Conservation (phyloP, 495 filamentous ascomycete species). For the Thermochaetoides thermophila region DNA sequence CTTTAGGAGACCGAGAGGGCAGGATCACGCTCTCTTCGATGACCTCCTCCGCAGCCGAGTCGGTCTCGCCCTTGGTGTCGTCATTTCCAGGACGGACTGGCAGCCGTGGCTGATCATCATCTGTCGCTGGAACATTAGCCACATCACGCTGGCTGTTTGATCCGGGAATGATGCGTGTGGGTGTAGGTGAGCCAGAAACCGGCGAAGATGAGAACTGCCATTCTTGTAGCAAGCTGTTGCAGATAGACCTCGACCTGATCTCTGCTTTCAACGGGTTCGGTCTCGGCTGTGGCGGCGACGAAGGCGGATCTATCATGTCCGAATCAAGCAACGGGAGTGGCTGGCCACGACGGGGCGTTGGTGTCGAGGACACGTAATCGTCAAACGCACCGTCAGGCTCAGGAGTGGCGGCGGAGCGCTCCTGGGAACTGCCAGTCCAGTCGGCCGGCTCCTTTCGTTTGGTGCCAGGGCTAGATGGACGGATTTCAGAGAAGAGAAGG, state of each 20-base stretch:
- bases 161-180: slow-evolving; percentile 5
- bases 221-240: slow-evolving; percentile 25
- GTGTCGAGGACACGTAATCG: slow-evolving; percentile 64
- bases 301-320: slow-evolving; percentile 33
- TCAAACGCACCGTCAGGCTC: slow-evolving; percentile 29
- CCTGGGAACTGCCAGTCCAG: no score
- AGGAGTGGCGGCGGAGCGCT: slow-evolving; percentile 25
- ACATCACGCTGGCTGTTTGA: slow-evolving; percentile 6
- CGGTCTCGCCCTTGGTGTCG: slow-evolving; percentile 4
- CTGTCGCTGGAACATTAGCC: slow-evolving; percentile 5
- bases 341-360: slow-evolving; percentile 49
- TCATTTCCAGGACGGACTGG: slow-evolving; percentile 1
- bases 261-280: slow-evolving; percentile 36
- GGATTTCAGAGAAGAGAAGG: slow-evolving; percentile 56
- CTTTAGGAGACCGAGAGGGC: no score
- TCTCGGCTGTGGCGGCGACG: slow-evolving; percentile 38
- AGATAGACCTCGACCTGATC: slow-evolving; percentile 28
- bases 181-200: slow-evolving; percentile 27
- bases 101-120: not conserved
- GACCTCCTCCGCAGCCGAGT: slow-evolving; percentile 5
- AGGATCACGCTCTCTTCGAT: slow-evolving; percentile 16
- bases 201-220: slow-evolving; percentile 35
- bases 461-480: slow-evolving; percentile 42
- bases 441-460: slow-evolving; percentile 6
- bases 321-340: slow-evolving; percentile 23